phyloP scores from a whole-genome alignment of 345 rosid genomes.

The Heritiera fomes region DNA sequence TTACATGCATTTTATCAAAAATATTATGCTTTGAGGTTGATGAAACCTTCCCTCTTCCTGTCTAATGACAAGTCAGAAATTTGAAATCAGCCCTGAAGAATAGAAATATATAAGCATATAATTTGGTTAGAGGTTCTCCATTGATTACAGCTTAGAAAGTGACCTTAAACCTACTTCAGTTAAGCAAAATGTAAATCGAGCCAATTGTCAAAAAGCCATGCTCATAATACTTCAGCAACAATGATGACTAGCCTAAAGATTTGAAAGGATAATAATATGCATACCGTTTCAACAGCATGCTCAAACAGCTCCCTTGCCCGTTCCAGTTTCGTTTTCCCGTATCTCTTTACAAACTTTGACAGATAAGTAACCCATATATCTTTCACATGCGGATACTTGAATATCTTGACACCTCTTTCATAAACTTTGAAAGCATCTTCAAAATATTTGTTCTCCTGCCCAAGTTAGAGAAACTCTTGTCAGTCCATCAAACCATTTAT shows the following conservation, averaged over 20 bases:
- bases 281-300: constrained; percentile 67
- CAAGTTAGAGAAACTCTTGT: constrained; percentile 19
- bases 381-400: constrained; percentile 95
- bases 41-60: not conserved
- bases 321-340: constrained; percentile 86
- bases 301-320: constrained; percentile 93
- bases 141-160: not conserved
- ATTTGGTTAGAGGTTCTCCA: not conserved
- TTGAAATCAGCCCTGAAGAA: not conserved
- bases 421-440: constrained; percentile 99
- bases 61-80: not conserved
- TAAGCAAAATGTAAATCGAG: not conserved
- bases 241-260: not conserved
- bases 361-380: constrained; percentile 94
- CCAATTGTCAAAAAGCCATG: not conserved
- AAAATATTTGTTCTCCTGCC: constrained; percentile 82
- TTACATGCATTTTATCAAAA: not conserved
- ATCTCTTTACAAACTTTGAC: constrained; percentile 86
- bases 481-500: not conserved
- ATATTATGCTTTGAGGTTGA: not conserved
- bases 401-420: constrained; percentile 96
- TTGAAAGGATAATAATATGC: not conserved
- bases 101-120: not conserved
- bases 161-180: not conserved
- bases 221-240: not conserved